phyloP scores from a whole-genome alignment of 1,284 basidiomycete species.

The Heterobasidion parviporum region DNA sequence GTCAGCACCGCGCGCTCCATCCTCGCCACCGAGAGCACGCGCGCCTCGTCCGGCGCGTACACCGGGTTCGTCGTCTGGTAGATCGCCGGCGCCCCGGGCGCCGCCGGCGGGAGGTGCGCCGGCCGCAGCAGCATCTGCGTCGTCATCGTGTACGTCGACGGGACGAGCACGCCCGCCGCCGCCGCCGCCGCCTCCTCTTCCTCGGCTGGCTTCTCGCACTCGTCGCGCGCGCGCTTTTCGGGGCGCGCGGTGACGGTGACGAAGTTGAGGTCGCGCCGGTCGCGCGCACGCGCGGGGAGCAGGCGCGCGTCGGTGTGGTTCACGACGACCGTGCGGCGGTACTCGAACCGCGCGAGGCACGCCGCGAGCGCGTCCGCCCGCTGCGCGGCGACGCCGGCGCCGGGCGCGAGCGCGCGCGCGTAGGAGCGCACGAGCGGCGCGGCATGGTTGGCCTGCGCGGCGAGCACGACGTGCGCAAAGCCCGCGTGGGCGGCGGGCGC shows the following conservation, averaged over 20 bases:
- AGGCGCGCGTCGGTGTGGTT: constrained; percentile 60
- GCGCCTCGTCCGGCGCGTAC: constrained; percentile 36
- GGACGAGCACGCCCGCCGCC: constrained; percentile 16
- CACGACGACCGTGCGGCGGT: constrained; percentile 49
- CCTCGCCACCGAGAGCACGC: constrained; percentile 46
- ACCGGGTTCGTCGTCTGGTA: constrained; percentile 74
- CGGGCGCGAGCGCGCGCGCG: constrained; percentile 21
- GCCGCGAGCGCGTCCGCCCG: constrained; percentile 13
- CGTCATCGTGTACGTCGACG: constrained; percentile 52
- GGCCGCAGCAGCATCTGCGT: constrained; percentile 43
- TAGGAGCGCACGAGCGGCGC: constrained; percentile 38
- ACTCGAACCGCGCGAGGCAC: constrained; percentile 38
- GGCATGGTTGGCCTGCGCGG: constrained; percentile 62
- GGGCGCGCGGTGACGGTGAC: constrained; percentile 20
- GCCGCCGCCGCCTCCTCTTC: constrained; percentile 3
- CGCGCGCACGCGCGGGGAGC: constrained; percentile 37
- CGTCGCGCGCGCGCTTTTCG: not conserved
- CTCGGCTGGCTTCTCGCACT: constrained; percentile 4
- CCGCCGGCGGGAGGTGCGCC: constrained; percentile 19
- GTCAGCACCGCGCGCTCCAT: constrained; percentile 59
- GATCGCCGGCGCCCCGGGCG: constrained; percentile 26
- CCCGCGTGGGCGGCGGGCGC: constrained; percentile 25
- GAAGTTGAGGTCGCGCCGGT: constrained; percentile 62
- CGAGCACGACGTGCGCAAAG: constrained; percentile 61
- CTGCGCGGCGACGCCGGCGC: constrained; percentile 7